Evolutionary conservation across 2,329 filamentous ascomycete species (phyloP).

Genomic region (Nemania sp.): DNA sequence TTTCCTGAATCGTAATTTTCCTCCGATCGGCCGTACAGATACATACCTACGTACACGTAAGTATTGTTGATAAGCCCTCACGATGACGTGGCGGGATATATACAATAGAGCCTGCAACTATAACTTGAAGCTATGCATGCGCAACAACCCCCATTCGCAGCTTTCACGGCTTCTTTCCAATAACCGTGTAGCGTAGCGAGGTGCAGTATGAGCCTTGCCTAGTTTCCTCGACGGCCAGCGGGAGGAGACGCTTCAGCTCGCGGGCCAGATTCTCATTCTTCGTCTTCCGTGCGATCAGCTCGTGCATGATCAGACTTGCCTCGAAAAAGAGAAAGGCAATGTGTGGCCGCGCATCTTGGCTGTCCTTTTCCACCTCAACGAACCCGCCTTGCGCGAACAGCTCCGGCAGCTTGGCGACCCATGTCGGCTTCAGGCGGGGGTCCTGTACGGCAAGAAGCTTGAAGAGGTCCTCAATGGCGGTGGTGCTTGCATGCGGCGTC

Average conservation of each 20-base stretch:
- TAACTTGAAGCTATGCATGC: background rate
- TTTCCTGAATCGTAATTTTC: background rate
- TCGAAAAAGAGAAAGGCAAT: constrained; percentile 19
- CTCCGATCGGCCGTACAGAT: background rate
- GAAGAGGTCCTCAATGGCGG: constrained; percentile 1
- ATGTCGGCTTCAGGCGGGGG: constrained; percentile 14
- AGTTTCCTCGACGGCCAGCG: background rate
- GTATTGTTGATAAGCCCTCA: too few species aligned
- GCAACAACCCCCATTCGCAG: background rate
- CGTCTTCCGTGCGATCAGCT: constrained; percentile 31
- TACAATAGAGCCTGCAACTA: background rate
- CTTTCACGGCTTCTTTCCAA: background rate
- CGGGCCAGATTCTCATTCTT: constrained; percentile 26
- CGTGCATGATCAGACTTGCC: constrained; percentile 28
- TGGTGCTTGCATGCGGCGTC: constrained; percentile 1
- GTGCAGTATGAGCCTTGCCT: background rate
- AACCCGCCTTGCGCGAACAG: constrained; percentile 6
- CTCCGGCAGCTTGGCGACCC: constrained; percentile 4
- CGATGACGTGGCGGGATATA: background rate
- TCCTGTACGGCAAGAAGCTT: background rate
- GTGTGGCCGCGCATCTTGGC: constrained; percentile 15
- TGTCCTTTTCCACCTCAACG: constrained; percentile 20
- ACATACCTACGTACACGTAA: too few species aligned
- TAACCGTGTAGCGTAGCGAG: background rate
- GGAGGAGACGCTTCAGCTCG: constrained; percentile 24